Evolutionary conservation across 495 filamentous ascomycete genomes (phyloP), one percentile per base, ranked within the genome.

Genomic region (Pseudomonodictys pantanalensis): DNA sequence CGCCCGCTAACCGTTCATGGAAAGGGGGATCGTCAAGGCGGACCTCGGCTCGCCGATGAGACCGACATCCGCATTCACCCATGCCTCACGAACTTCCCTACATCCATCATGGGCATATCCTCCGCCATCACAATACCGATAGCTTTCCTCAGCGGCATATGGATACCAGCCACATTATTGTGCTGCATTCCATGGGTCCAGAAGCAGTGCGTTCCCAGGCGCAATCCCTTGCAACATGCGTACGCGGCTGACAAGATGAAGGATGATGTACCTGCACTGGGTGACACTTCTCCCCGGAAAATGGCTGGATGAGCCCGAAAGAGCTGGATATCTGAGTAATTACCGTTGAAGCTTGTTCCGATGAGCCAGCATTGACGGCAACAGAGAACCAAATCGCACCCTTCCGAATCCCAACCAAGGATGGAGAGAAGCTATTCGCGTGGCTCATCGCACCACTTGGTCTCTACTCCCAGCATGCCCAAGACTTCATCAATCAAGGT

Each of bases 361-460:
- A 90, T 0, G 92, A 90, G 66, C 76, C 86, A 48, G 87, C 86
- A 90, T 67, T 67, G 83, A 73, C 24, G 1, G n/a, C 2, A 17
- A 8, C 24, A 64, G 60, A 79, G 48, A 86, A 85, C 67, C 86
- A 91, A 72, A 80, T 86, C 22, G 86, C 82, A 1, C 82, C 86
- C 0, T 89, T 91, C 67, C 73, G 74, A 1, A 78, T 91, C 53
- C 71, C 68, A 15, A 82, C 86, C 5, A 64, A 76, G 11, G 81
- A 85, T 58, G 75, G 76, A 41, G 77, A 84, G 60, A 71, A 65
- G 12, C 75, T 90, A 3, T 86, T 88, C 60, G 81, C 85, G 10
- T 91, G 87, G 87, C 86, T 89, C 56, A 78, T 90, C 52, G 76
- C 89, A 9, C 87, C 86, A 1, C 66, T 89, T n/a, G 79, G 78